Evolutionary conservation across 1,139 yeast species (phyloP).

Genomic region (Kluyveromyces sp.): DNA sequence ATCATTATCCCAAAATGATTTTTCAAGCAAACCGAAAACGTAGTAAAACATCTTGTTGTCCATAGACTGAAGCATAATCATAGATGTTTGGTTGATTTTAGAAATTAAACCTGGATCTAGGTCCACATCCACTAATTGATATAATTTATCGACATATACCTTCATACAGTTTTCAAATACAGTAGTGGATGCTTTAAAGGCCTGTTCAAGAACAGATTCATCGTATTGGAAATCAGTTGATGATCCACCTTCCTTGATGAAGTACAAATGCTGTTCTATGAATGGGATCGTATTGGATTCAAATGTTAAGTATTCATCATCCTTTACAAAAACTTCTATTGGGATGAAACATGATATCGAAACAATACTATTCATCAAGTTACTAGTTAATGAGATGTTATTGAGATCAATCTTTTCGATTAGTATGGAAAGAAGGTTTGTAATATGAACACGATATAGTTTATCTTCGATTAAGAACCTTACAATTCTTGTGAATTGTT

Average conservation of each 20-base stretch:
- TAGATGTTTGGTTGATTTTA: slow-evolving; percentile 54
- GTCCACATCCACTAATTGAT: slow-evolving; percentile 59
- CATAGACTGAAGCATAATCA: slow-evolving; percentile 61
- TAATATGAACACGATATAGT: slow-evolving; percentile 66
- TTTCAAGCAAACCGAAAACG: slow-evolving; percentile 36
- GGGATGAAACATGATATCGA: slow-evolving; percentile 71
- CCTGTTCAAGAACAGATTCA: slow-evolving; percentile 41
- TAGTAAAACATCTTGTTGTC: slow-evolving; percentile 51
- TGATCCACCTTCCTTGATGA: slow-evolving; percentile 34
- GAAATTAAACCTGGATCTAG: slow-evolving; percentile 48
- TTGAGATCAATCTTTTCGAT: slow-evolving; percentile 85
- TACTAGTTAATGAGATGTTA: slow-evolving; percentile 68
- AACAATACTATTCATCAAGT: slow-evolving; percentile 64
- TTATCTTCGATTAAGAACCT: slow-evolving; percentile 62
- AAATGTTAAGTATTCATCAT: slow-evolving; percentile 45
- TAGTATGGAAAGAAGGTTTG: slow-evolving; percentile 61
- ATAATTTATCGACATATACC: slow-evolving; percentile 51
- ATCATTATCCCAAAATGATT: slow-evolving; percentile 59
- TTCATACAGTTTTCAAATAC: slow-evolving; percentile 58
- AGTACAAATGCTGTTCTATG: slow-evolving; percentile 54
- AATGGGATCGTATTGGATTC: slow-evolving; percentile 43
- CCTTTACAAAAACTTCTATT: slow-evolving; percentile 42
- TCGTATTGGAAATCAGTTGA: slow-evolving; percentile 31
- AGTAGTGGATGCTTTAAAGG: slow-evolving; percentile 68
- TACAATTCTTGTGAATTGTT: slow-evolving; percentile 57